phyloP scores from a whole-genome alignment of 805 yeast genomes.

The Kodamaea leandrae region DNA sequence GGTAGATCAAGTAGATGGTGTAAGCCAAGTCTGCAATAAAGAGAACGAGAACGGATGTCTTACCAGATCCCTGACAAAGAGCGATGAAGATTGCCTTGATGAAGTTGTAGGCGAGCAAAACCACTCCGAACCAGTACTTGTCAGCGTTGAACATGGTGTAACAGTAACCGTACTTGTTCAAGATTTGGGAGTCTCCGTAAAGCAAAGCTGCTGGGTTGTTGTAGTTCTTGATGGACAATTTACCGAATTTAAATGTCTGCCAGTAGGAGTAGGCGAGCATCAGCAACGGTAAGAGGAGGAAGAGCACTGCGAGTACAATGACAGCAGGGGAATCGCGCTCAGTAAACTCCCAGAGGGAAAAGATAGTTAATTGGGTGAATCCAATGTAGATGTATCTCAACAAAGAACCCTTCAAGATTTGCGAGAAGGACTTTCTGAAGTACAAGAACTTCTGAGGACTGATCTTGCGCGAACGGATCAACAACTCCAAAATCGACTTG shows the following conservation, averaged over 20 bases:
- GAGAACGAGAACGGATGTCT: constrained; percentile 72
- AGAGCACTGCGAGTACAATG: constrained; percentile 72
- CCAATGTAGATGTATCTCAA: constrained; percentile 81
- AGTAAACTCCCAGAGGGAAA: constrained; percentile 86
- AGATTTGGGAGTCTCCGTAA: constrained; percentile 71
- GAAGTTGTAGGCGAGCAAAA: constrained; percentile 57
- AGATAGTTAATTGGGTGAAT: constrained; percentile 72
- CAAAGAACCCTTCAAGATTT: constrained; percentile 72
- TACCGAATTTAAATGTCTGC: constrained; percentile 64
- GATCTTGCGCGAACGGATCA: constrained; percentile 48
- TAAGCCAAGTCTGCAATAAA: constrained; percentile 75
- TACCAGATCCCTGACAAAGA: constrained; percentile 77
- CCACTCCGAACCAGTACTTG: constrained; percentile 79
- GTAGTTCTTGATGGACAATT: constrained; percentile 52
- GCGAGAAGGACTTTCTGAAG: constrained; percentile 55
- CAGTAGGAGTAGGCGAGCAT: constrained; percentile 64
- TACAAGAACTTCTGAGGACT: constrained; percentile 45
- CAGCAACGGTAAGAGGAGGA: constrained; percentile 58
- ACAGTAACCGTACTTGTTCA: constrained; percentile 81
- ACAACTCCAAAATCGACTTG: constrained; percentile 50
- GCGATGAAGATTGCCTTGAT: constrained; percentile 72
- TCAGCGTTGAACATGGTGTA: constrained; percentile 85
- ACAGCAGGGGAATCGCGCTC: constrained; percentile 84
- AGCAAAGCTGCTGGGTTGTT: constrained; percentile 85
- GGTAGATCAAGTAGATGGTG: constrained; percentile 59